Percentiles rank a stretch among this genome's conserved stretches.
Evolutionary conservation across 225 moss, liverwort and hornwort species (phyloP).

Genomic region (Thuidium tamariscinum): DNA sequence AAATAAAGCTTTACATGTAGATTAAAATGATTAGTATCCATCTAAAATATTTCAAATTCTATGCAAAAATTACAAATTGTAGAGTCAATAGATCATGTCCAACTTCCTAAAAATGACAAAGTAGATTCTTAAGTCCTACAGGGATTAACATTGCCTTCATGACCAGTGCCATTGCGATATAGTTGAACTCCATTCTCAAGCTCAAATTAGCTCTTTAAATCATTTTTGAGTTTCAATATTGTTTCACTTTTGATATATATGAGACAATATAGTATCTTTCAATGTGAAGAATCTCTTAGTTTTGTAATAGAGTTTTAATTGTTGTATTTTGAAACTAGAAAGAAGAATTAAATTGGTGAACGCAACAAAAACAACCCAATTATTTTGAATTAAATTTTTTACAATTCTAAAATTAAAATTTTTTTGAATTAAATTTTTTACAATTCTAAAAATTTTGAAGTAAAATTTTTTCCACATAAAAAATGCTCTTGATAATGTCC

Average conservation of each 20-base stretch:
- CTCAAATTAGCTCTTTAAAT: background rate
- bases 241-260: background rate
- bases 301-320: background rate
- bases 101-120: background rate
- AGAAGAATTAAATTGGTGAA: background rate
- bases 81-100: background rate
- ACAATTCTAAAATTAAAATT: too few species aligned
- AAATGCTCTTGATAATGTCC: accelerated
- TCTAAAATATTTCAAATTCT: too few species aligned
- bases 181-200: accelerated
- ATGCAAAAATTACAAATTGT: background rate
- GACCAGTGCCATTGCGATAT: background rate
- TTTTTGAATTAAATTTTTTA: too few species aligned
- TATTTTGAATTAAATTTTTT: too few species aligned
- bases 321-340: background rate
- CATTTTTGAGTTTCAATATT: background rate
- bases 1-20: background rate
- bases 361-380: background rate
- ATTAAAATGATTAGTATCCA: background rate
- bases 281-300: background rate
- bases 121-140: background rate
- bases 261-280: background rate
- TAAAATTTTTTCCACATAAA: background rate
- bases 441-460: background rate
- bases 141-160: background rate